Evolutionary conservation across 352 stramenopile species (phyloP).

Genomic region (Pythium aquatile): DNA sequence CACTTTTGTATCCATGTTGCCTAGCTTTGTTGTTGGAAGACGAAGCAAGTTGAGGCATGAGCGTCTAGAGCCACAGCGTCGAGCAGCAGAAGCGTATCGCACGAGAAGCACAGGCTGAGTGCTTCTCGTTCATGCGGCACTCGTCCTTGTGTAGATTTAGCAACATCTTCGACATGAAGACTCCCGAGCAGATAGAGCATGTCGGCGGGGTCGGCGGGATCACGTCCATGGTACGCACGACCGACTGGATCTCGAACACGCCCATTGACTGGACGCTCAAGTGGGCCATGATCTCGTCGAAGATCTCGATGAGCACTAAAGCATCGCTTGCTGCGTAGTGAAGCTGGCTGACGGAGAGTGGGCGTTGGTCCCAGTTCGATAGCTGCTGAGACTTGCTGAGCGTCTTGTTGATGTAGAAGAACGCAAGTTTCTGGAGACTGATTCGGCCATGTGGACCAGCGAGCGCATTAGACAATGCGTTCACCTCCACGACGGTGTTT

Average conservation of each 20-base stretch:
- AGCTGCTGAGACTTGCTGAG: conserved; percentile 75
- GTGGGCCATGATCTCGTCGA: conserved; percentile 50
- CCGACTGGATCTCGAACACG: conserved; percentile 42
- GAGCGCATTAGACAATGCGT: conserved; percentile 63
- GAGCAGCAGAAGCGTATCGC: conserved; percentile 46
- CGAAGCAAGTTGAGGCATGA: conserved; percentile 39
- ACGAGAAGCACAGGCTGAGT: conserved; percentile 43
- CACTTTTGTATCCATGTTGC: neutral
- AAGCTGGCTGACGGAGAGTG: conserved; percentile 50
- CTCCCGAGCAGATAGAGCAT: conserved; percentile 50
- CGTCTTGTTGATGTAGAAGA: conserved; percentile 61
- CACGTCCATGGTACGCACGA: conserved; percentile 58
- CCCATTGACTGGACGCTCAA: conserved; percentile 27
- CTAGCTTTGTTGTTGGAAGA: neutral
- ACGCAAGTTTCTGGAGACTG: conserved; percentile 78
- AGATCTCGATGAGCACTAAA: conserved; percentile 70
- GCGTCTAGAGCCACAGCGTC: conserved; percentile 40
- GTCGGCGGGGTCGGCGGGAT: conserved; percentile 37
- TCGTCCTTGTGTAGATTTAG: conserved; percentile 49
- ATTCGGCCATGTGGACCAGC: conserved; percentile 45
- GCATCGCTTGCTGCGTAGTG: conserved; percentile 77
- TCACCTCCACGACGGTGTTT: conserved; percentile 70
- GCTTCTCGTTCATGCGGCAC: conserved; percentile 35
- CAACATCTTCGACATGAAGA: conserved; percentile 28
- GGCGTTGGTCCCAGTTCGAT: conserved; percentile 74